A percentile compares a stretch with the other conserved stretches of the same genome.
phyloP scores from a whole-genome alignment of 495 filamentous ascomycete species.

The Talaromyces stipitatus region DNA sequence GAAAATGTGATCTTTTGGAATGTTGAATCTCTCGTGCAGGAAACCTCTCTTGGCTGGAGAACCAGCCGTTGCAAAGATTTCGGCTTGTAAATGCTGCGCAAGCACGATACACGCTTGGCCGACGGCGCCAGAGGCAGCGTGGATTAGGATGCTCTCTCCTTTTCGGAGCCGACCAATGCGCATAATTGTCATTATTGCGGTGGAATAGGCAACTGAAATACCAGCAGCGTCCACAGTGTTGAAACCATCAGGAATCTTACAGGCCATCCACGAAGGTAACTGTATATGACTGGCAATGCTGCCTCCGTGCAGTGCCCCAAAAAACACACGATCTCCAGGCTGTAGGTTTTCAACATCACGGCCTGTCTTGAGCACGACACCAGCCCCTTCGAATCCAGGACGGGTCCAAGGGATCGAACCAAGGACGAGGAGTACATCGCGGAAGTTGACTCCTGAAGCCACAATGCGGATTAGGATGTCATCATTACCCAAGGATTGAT shows the following conservation, averaged over 20 bases:
- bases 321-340: constrained; percentile 32
- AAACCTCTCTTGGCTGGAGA: too few species aligned
- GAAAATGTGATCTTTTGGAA: constrained; percentile 21
- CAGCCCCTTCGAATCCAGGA: constrained; percentile 48
- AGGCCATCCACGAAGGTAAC: constrained; percentile 21
- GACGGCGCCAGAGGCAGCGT: constrained; percentile 33
- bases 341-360: constrained; percentile 34
- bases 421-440: constrained; percentile 14
- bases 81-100: constrained; percentile 20
- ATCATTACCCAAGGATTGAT: too few species aligned
- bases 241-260: neutral
- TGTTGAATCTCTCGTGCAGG: constrained; percentile 9
- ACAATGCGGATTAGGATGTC: too few species aligned
- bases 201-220: too few species aligned
- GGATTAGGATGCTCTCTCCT: constrained; percentile 34
- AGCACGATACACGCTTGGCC: constrained; percentile 34
- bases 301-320: constrained; percentile 11
- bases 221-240: too few species aligned
- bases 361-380: constrained; percentile 44
- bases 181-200: too few species aligned
- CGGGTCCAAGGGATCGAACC: too few species aligned
- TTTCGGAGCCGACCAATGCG: constrained; percentile 14
- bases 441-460: constrained; percentile 27
- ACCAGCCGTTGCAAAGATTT: constrained; percentile 22
- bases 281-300: too few species aligned